Evolutionary conservation across 768 basidiomycete genomes (phyloP).

Genomic region (Clitopilus passeckerianus): DNA sequence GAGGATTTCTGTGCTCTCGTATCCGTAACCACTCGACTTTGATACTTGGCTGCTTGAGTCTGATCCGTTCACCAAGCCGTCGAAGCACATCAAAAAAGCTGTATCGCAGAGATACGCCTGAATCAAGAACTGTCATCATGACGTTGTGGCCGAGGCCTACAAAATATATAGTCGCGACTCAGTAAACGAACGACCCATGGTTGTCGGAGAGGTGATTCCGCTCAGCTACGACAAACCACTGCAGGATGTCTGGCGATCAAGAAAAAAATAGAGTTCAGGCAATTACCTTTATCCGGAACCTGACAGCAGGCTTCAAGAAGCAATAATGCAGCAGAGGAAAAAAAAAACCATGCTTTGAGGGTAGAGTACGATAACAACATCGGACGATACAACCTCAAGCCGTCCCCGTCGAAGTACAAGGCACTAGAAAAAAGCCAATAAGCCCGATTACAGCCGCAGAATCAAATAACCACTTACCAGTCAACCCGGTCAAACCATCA

Average conservation of each 20-base stretch:
- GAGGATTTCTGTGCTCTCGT: background rate
- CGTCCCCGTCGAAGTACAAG: slow-evolving; percentile 17
- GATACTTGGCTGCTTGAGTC: background rate
- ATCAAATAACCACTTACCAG: slow-evolving; percentile 22
- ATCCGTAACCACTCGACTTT: background rate
- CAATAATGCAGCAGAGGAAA: no score
- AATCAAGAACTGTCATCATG: background rate
- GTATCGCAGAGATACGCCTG: background rate
- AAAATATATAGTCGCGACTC: no score
- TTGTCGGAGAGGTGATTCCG: background rate
- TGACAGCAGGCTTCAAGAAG: no score
- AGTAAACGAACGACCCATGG: background rate
- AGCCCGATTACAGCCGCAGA: background rate
- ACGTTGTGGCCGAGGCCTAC: background rate
- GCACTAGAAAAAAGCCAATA: slow-evolving; percentile 10
- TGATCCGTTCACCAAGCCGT: background rate
- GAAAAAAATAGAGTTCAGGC: no score
- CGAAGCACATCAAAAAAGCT: background rate
- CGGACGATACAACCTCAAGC: background rate
- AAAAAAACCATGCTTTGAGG: no score
- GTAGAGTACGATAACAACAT: no score
- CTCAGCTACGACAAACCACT: no score
- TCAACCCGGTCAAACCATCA: slow-evolving; percentile 27
- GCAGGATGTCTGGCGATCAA: no score
- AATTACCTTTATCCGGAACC: no score